A percentile compares a stretch with the other conserved stretches of the same genome.
These are phyloP conservation scores for Starmerella bombicola DNA, from an alignment of 805 yeast genomes.

Conservation along the genomic window DNA sequence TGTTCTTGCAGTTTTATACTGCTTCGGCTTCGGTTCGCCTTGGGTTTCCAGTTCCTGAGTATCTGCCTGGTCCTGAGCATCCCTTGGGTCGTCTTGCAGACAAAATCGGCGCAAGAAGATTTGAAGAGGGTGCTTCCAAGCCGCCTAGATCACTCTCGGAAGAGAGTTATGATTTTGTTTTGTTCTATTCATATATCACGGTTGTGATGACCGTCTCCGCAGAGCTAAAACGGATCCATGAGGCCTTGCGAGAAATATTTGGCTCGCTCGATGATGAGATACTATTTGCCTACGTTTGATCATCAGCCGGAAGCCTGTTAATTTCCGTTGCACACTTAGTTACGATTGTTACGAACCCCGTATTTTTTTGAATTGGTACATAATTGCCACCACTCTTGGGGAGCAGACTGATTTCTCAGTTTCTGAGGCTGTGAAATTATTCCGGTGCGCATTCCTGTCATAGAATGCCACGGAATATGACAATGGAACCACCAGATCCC, in stretches of 20 bases:
- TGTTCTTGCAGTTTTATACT: slow-evolving; percentile 59
- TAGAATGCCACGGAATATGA: slow-evolving; percentile 76
- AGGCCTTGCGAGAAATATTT: slow-evolving; percentile 43
- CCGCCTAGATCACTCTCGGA: slow-evolving; percentile 18
- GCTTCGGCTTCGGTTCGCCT: slow-evolving; percentile 55
- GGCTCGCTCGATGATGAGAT: slow-evolving; percentile 54
- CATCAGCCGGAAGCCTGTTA: too few relatives aligned
- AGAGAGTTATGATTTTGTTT: slow-evolving; percentile 59
- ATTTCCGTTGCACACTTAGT: too few relatives aligned
- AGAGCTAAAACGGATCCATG: slow-evolving; percentile 49
- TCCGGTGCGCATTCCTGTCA: slow-evolving; percentile 54
- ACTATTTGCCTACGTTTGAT: slow-evolving; percentile 31
- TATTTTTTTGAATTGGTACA: too few relatives aligned
- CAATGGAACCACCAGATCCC: slow-evolving; percentile 95
- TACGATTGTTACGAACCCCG: too few relatives aligned
- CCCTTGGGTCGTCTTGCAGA: slow-evolving; percentile 53
- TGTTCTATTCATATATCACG: slow-evolving; percentile 61
- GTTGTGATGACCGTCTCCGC: slow-evolving; percentile 56
- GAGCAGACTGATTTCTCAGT: slow-evolving; percentile 21
- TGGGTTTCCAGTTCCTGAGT: slow-evolving; percentile 65
- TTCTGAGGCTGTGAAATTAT: slow-evolving; percentile 23
- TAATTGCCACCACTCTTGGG: slow-evolving; percentile 24
- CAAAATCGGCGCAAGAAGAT: slow-evolving; percentile 48
- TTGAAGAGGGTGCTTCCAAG: slow-evolving; percentile 25
- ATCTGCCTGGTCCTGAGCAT: slow-evolving; percentile 65